Evolutionary conservation across 2,329 filamentous ascomycete species (phyloP), one percentile per base, ranked within the genome.

Genomic region (Paraphoma chrysanthemicola): DNA sequence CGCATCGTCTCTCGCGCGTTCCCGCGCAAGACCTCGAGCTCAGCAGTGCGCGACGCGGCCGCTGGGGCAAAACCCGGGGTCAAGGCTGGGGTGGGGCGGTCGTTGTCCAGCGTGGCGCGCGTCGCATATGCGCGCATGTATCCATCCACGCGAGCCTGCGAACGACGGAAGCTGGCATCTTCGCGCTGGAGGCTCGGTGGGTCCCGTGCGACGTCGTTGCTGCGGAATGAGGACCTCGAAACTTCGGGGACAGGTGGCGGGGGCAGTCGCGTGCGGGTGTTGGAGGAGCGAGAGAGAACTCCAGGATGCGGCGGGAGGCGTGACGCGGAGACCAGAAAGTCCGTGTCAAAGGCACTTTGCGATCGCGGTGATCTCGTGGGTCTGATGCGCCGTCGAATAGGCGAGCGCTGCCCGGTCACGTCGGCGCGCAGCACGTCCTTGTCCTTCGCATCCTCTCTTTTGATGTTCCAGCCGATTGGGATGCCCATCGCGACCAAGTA

Each of bases 381-480:
- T 44, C 71, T 68, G 43, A 64, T 63, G 62, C 82, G 80, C 56
- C 86, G 83, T 57, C 86, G 83, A 67, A 88, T 88, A 42, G 83
- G 75, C 39, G 85, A 87, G 69, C 86, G 83, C 53, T 79, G 71
- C 45, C 83, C 83, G 54, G 81, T 81, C 38, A 80, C 73, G 67
- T 88, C 85, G 60, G 71, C 73, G 71, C 86, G 86, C 60, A 78
- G 70, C 51, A 78, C 71, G 55, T 78, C 75, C 51, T 78, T 80
- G 23, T 74, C 72, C 57, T 60, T 64, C 53, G 79, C 77, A 56
- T 80, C 75, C 46, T 83, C 69, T 84, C 82, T 72, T 80, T 80
- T 79, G 81, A 88, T 76, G 53, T 68, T 68, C 65, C 65, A 69
- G 53, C 65, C 66, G 59, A 87, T 81, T 59, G 80, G 82, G 67